A percentile compares a stretch with the other conserved stretches of the same genome.
Conservation (phyloP, 306 rosid species). For the Glycine soja region DNA sequence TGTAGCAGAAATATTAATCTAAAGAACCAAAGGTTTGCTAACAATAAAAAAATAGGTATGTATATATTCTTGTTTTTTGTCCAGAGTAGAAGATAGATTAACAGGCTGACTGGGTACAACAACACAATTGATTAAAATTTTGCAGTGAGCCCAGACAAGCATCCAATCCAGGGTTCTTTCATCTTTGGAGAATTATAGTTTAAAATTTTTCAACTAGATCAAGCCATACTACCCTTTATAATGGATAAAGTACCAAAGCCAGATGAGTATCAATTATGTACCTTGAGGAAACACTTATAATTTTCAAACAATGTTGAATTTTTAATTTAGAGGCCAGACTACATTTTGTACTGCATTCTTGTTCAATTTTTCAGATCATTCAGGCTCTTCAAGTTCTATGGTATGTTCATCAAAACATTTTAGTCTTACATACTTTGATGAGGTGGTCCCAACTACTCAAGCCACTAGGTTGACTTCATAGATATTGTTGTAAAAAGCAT, state of each 20-base stretch:
- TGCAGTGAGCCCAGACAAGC: slow-evolving; percentile 19
- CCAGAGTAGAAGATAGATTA: slow-evolving; percentile 9
- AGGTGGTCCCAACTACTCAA: slow-evolving; percentile 25
- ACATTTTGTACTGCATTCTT: too few relatives aligned
- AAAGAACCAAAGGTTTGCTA: not conserved
- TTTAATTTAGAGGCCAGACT: not conserved
- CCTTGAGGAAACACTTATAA: not conserved
- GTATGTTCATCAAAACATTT: not conserved
- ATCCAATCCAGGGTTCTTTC: slow-evolving; percentile 3
- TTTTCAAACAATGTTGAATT: not conserved
- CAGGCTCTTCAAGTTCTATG: not conserved
- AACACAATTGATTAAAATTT: not conserved
- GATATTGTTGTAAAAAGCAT: slow-evolving; percentile 10
- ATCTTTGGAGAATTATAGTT: not conserved
- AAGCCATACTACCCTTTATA: not conserved
- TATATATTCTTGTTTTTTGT: not conserved
- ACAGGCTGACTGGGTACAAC: not conserved
- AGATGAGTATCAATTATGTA: slow-evolving; percentile 30
- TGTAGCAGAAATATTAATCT: slow-evolving; percentile 9
- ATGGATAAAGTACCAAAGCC: slow-evolving; percentile 9
- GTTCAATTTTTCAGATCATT: slow-evolving; percentile 8
- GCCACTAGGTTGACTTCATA: slow-evolving; percentile 11
- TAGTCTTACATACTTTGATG: slow-evolving; percentile 38
- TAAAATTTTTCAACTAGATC: slow-evolving; percentile 31
- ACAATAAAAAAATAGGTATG: not conserved